Conservation (phyloP, 805 yeast genomes). For the Candida vartiovaarae region DNA sequence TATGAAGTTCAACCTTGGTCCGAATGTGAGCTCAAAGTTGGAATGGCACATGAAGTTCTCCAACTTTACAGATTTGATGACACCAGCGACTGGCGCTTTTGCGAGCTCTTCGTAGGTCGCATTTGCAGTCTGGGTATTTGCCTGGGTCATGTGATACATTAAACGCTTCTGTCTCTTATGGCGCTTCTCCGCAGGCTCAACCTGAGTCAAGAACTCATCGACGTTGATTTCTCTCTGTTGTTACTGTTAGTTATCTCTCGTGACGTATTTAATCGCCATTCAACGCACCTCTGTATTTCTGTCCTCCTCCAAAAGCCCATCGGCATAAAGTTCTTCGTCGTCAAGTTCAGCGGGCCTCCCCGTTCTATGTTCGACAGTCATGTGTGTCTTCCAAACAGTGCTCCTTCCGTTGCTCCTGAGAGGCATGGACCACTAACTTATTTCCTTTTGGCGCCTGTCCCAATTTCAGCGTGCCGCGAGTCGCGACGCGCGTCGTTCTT, state of each 20-base stretch:
- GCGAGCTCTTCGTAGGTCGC: neutral
- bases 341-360: constrained; percentile 1
- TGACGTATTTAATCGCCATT: too few relatives aligned
- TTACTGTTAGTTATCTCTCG: too few relatives aligned
- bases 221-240: constrained; percentile 9
- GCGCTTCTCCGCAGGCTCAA: constrained; percentile 4
- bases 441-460: too few relatives aligned
- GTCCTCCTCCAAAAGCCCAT: neutral
- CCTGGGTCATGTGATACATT: constrained; percentile 12
- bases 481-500: too few relatives aligned
- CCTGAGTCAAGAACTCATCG: constrained; percentile 17
- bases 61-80: constrained; percentile 53
- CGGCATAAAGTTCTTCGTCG: neutral
- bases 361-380: neutral
- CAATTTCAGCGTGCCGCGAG: too few relatives aligned
- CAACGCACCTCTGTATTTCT: neutral
- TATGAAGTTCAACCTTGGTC: constrained; percentile 78
- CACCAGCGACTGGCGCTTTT: constrained; percentile 41
- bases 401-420: too few relatives aligned
- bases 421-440: too few relatives aligned
- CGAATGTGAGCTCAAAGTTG: constrained; percentile 65
- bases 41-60: constrained; percentile 89
- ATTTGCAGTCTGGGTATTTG: constrained; percentile 3
- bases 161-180: constrained; percentile 6
- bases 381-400: neutral